Evolutionary conservation across 768 basidiomycete species (phyloP).

Genomic region (Arthromyces matolae): DNA sequence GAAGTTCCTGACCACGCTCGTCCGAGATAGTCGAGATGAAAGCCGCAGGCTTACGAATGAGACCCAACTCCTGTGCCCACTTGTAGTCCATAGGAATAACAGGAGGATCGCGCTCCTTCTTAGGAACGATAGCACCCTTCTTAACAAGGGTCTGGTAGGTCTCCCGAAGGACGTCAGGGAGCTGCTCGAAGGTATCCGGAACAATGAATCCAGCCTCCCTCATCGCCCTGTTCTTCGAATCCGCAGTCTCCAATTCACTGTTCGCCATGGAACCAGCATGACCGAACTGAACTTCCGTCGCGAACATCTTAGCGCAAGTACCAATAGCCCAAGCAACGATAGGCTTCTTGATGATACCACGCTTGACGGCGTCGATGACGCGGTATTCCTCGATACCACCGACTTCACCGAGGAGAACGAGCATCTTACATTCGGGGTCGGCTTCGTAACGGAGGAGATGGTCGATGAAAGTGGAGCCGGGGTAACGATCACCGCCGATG

Average conservation of each 20-base stretch:
- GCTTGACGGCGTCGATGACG: conserved; percentile 96
- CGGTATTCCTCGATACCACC: conserved; percentile 99
- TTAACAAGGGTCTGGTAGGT: conserved; percentile 82
- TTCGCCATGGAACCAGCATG: conserved; percentile 99
- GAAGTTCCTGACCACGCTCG: conserved; percentile 96
- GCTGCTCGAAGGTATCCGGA: conserved; percentile 95
- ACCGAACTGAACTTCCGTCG: conserved; percentile 98
- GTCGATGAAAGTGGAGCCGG: conserved; percentile 98
- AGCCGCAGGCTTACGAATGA: conserved; percentile 97
- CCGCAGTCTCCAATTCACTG: conserved; percentile 95
- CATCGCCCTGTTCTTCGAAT: conserved; percentile 97
- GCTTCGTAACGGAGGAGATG: conserved; percentile 96
- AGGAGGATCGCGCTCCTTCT: conserved; percentile 83
- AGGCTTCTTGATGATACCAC: conserved; percentile 92
- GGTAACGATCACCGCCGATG: conserved; percentile 99
- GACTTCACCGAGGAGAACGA: conserved; percentile 97
- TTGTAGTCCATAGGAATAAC: conserved; percentile 99
- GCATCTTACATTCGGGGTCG: conserved; percentile 98
- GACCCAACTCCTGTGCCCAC: conserved; percentile 97
- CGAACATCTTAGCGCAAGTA: conserved; percentile 99
- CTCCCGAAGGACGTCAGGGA: conserved; percentile 79
- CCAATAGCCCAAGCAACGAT: conserved; percentile 99
- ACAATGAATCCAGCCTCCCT: conserved; percentile 93
- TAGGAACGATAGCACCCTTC: conserved; percentile 61
- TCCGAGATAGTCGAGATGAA: conserved; percentile 99